A percentile compares a stretch with the other conserved stretches of the same genome.
phyloP scores from a whole-genome alignment of 2,329 filamentous ascomycete genomes.

The Ilyonectria mors-panacis region DNA sequence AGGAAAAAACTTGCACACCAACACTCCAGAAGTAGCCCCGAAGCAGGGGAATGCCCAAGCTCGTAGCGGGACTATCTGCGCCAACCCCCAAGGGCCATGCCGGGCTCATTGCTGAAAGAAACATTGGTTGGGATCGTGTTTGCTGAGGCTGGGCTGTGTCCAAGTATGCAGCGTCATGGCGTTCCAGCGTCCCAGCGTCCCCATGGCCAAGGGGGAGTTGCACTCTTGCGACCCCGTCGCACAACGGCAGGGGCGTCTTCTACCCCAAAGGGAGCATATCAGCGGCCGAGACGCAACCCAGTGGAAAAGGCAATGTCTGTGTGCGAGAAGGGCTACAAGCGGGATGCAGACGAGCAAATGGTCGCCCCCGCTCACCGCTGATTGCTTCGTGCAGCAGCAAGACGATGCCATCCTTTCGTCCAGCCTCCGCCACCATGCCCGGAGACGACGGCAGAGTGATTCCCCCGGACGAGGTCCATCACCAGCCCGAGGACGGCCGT shows the following conservation, averaged over 20 bases:
- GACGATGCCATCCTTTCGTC: conserved; percentile 21
- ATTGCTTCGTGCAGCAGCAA: conserved; percentile 29
- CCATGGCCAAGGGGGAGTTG: conserved; percentile 3
- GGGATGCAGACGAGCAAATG: conserved; percentile 26
- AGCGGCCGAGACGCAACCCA: conserved; percentile 33
- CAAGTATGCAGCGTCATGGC: neutral
- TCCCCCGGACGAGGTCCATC: conserved; percentile 24
- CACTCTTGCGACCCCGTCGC: conserved; percentile 25
- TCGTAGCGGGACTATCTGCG: conserved; percentile 1
- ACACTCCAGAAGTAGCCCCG: conserved; percentile 8
- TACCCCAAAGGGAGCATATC: conserved; percentile 22
- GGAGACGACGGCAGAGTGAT: conserved; percentile 22
- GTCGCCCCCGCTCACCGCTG: conserved; percentile 36
- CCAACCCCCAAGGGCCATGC: neutral
- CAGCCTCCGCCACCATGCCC: conserved; percentile 28
- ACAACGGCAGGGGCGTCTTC: conserved; percentile 25
- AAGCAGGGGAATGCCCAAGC: conserved; percentile 17
- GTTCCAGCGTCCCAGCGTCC: neutral
- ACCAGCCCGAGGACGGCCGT: conserved; percentile 23
- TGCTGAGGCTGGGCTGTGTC: neutral
- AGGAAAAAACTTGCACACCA: conserved; percentile 8
- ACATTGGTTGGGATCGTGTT: neutral
- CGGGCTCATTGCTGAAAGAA: neutral
- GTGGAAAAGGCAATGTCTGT: conserved; percentile 34
- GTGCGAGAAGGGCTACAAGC: conserved; percentile 22